Conservation (phyloP, 1,284 basidiomycete species). For the Naganishia liquefaciens region DNA sequence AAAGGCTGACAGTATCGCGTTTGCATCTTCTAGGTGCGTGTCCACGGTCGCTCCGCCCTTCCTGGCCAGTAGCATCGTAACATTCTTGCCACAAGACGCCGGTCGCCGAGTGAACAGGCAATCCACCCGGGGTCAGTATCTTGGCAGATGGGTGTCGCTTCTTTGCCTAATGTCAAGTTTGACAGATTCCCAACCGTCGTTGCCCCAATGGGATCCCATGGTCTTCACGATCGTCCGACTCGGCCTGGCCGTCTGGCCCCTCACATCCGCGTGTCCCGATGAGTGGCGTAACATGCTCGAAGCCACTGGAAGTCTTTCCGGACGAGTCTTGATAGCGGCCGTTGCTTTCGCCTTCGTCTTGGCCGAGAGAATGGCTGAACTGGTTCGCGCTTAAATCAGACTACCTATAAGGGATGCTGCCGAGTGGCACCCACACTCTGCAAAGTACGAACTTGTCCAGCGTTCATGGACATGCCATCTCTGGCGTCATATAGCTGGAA, state of each 20-base stretch:
- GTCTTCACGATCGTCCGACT: slow-evolving; percentile 49
- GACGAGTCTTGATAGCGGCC: slow-evolving; percentile 48
- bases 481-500: too few species aligned
- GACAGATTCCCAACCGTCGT: slow-evolving; percentile 35
- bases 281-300: slow-evolving; percentile 46
- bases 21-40: slow-evolving; percentile 39
- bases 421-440: not conserved
- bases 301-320: slow-evolving; percentile 46
- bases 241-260: slow-evolving; percentile 46
- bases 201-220: slow-evolving; percentile 46
- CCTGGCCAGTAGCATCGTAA: slow-evolving; percentile 45
- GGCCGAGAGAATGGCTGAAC: slow-evolving; percentile 41
- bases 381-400: slow-evolving; percentile 7
- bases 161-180: not conserved
- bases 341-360: slow-evolving; percentile 46
- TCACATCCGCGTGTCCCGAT: slow-evolving; percentile 48
- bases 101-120: not conserved
- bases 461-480: not conserved
- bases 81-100: slow-evolving; percentile 45
- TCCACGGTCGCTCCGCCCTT: slow-evolving; percentile 49
- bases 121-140: not conserved
- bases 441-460: too few species aligned
- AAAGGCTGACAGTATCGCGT: not conserved
- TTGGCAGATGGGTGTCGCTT: not conserved
- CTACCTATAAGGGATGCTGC: not conserved